A percentile compares a stretch with the other conserved stretches of the same genome.
Conservation (phyloP, 805 yeast genomes). For the Hanseniaspora occidentalis region DNA sequence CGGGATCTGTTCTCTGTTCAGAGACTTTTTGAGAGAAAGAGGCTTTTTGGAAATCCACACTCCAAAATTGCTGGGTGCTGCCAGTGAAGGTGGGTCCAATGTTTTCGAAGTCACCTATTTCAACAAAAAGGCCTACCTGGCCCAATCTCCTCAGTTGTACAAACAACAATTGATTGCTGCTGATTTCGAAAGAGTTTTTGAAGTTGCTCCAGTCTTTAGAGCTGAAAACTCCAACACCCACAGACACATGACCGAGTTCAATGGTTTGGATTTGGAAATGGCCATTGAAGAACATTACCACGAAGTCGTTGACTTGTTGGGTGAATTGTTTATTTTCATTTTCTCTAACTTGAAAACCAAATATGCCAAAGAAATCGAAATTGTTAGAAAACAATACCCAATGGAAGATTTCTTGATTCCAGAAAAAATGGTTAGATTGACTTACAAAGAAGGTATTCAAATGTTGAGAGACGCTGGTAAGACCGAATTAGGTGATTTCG, state of each 20-base stretch:
- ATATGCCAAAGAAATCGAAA: slow-evolving; percentile 71
- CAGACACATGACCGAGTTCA: slow-evolving; percentile 98
- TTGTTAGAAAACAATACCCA: slow-evolving; percentile 89
- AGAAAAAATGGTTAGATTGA: slow-evolving; percentile 77
- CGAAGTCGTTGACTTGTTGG: slow-evolving; percentile 57
- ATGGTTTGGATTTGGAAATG: slow-evolving; percentile 96
- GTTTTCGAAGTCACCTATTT: slow-evolving; percentile 91
- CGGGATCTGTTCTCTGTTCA: slow-evolving; percentile 78
- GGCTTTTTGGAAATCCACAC: slow-evolving; percentile 88
- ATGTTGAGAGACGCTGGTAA: slow-evolving; percentile 80
- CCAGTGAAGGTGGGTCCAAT: slow-evolving; percentile 97
- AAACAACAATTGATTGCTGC: slow-evolving; percentile 97
- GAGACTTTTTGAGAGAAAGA: slow-evolving; percentile 62
- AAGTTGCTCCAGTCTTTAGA: slow-evolving; percentile 95
- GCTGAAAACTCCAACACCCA: slow-evolving; percentile 99
- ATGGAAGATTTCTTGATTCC: slow-evolving; percentile 96
- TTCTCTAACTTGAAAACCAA: slow-evolving; percentile 73
- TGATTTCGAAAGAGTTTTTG: slow-evolving; percentile 93
- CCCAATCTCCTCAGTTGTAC: slow-evolving; percentile 97
- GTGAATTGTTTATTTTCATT: slow-evolving; percentile 75
- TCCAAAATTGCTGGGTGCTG: slow-evolving; percentile 89
- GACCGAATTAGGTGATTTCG: slow-evolving; percentile 63
- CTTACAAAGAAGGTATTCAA: slow-evolving; percentile 82
- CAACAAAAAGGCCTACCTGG: slow-evolving; percentile 84
- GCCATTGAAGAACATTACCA: slow-evolving; percentile 97